Evolutionary conservation across 768 basidiomycete genomes (phyloP), one percentile per base, ranked within the genome.

Genomic region (Phylloporus rhodoxanthus): DNA sequence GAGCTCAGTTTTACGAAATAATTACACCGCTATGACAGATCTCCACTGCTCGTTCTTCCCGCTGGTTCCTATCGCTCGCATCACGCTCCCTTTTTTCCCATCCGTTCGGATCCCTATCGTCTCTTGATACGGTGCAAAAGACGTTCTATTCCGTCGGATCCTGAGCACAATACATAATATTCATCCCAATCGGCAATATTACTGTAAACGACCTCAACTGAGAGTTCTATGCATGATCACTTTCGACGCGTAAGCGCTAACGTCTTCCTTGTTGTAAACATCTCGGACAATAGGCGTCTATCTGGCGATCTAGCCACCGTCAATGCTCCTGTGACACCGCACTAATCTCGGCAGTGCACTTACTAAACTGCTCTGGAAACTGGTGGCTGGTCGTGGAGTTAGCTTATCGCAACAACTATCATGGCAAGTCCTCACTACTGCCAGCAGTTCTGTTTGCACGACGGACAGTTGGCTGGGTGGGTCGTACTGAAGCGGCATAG

Each of bases 311-410:
- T 74, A 42, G 33, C 26, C 52, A 42, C 30, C 51, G 26, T 68
- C 53, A 64, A 52, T 19, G 29, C 34, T 43, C 34, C 36, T 29
- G 46, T 47, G 51, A 30, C 53, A 33, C 40, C 40, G 33, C 42
- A 40, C 19, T 20, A 28, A 41, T 36, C 37, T 41, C 33, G 49
- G 45, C 26, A 43, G 25, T 45, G 43, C 34, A 70, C 84, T 64
- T 54, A 87, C 85, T 73, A 61, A 84, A 83, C 56, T 79, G 77
- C 62, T 85, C 71, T 32, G 86, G 86, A 66, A 82, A 87, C 63
- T 81, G 80, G 50, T 79, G 82, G 65, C 85, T 87, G 55, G 32
- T 49, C 47, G 41, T 55, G 52, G 50, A 34, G 54, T 60, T 43
- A 70, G 69, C 38, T 50, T 40, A 36, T 51, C 54, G 20, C 59